Base-by-base conservation (phyloP, 495 filamentous ascomycete genomes). In the Usnea hakonensis region DNA sequence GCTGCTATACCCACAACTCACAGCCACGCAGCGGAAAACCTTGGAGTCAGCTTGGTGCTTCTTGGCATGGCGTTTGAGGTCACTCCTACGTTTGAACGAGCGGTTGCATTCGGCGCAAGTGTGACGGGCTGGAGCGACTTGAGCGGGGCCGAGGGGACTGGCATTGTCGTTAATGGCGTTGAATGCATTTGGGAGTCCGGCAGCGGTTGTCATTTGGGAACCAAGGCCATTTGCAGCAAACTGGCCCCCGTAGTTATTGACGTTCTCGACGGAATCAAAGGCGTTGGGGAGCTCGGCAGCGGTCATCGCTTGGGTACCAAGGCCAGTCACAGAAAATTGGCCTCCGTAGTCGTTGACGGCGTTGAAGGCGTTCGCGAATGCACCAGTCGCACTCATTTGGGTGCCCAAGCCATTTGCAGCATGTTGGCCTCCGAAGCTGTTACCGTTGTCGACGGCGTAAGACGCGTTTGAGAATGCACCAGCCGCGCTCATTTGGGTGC, bases 41-140 rank as follows among this genome's bases (percentile, higher is more conserved):
- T 38, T 37, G 23, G 48, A 2, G 7, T 17, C 44, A 37, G 58
- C 43, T 11, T 33, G 35, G 35, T 60, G 32, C 10, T 26, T 60
- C 21, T 38, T 52, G 17, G 58, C 58, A 9, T 53, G 44, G n/a
- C 58, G 58, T 13, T 52, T 35, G 21, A 52, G 44, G 6, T 53
- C 58, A 3, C 33, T n/a, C 32, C 26, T n/a, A 19, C 58, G 58
- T 4, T 44, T 6, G 44, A 60, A 60, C 4, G 30, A n/a, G 10
- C 16, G 44, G 36, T 13, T n/a, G 44, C 58, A 60, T 0, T 11
- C 21, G 0, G 32, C 5, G n/a, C 58, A 53, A 9, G 37, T 19
- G 10, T 32, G 44, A 2, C 44, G n/a, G 2, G 58, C 30, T 2
- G 26, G 32, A 7, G 19, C 11, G 16, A 2, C 2, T 19, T n/a